phyloP scores from a whole-genome alignment of 2,329 filamentous ascomycete species.

The Penicillium sp. region DNA sequence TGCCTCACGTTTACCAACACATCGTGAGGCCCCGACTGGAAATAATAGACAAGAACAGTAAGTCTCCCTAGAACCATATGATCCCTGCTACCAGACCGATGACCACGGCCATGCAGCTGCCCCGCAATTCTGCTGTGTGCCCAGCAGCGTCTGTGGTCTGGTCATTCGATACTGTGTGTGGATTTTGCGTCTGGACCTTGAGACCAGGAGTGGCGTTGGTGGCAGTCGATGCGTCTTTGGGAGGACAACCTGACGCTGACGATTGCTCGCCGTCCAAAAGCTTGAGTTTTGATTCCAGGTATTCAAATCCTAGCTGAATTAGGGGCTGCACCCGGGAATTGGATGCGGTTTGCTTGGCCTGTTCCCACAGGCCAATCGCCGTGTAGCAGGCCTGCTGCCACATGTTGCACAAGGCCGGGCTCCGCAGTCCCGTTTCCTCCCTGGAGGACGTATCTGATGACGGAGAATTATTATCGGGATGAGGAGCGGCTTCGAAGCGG shows the following conservation, averaged over 20 bases:
- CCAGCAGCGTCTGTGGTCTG: conserved; percentile 28
- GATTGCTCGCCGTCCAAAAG: neutral
- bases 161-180: conserved; percentile 17
- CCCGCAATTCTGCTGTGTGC: conserved; percentile 31
- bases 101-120: conserved; percentile 42
- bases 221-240: conserved; percentile 1
- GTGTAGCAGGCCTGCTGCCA: conserved; percentile 39
- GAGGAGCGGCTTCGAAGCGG: neutral
- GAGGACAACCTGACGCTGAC: neutral
- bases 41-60: neutral
- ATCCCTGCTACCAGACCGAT: conserved; percentile 40
- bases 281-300: conserved; percentile 5
- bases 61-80: conserved; percentile 35
- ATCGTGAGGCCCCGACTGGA: conserved; percentile 2
- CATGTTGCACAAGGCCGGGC: conserved; percentile 18
- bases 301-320: conserved; percentile 3
- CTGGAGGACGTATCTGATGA: conserved; percentile 1
- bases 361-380: conserved; percentile 17
- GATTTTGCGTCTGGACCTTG: conserved; percentile 4
- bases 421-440: conserved; percentile 3
- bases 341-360: neutral
- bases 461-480: conserved; percentile 3
- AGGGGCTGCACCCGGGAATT: conserved; percentile 1
- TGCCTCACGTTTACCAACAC: neutral
- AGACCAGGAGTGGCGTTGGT: neutral